Conservation (phyloP, 2,329 filamentous ascomycete genomes). For the Huntiella moniliformis region DNA sequence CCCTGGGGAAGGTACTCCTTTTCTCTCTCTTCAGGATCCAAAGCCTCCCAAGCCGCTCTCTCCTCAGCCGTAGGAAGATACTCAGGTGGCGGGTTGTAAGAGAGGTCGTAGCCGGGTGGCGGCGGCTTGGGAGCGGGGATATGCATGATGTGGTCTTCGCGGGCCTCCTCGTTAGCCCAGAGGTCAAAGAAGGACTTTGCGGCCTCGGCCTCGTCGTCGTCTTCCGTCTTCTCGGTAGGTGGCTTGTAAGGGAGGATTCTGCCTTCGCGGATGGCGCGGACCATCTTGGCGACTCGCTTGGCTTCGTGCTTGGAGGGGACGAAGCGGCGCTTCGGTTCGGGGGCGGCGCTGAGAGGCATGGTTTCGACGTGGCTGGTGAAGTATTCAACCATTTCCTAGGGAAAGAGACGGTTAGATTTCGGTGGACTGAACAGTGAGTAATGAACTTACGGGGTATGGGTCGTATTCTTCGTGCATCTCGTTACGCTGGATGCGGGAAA, state of each 20-base stretch:
- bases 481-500: conserved; percentile 76
- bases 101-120: conserved; percentile 85
- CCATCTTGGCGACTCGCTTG: conserved; percentile 92
- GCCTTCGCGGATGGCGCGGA: conserved; percentile 85
- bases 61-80: conserved; percentile 80
- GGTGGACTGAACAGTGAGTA: neutral
- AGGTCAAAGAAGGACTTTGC: conserved; percentile 66
- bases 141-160: conserved; percentile 77
- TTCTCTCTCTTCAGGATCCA: conserved; percentile 78
- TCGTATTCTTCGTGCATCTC: conserved; percentile 80
- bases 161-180: conserved; percentile 80
- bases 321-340: conserved; percentile 89
- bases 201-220: conserved; percentile 43
- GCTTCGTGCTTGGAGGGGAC: conserved; percentile 93
- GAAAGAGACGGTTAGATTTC: neutral
- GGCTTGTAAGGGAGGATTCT: conserved; percentile 81
- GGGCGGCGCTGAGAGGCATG: conserved; percentile 87
- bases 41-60: conserved; percentile 64
- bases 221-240: conserved; percentile 44
- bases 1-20: conserved; percentile 73
- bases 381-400: conserved; percentile 68
- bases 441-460: conserved; percentile 55
- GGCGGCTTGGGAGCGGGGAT: conserved; percentile 85
- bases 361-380: conserved; percentile 80
- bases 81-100: conserved; percentile 88